phyloP scores from a whole-genome alignment of 805 yeast species.

The Debaryomyces tyrocola region DNA sequence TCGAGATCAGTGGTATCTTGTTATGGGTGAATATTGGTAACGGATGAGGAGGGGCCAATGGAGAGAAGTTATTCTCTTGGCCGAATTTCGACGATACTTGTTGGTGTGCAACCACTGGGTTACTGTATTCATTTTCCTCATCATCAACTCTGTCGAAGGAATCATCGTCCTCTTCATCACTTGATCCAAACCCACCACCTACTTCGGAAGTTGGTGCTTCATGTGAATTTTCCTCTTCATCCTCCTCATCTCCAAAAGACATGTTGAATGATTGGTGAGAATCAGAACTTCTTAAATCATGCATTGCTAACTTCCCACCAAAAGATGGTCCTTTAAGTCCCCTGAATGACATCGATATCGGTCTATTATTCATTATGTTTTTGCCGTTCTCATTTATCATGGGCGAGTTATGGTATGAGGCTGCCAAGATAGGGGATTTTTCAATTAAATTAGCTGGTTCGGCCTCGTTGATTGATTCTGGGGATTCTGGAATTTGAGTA shows the following conservation, averaged over 20 bases:
- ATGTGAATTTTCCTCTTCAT: slow-evolving; percentile 3
- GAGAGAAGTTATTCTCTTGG: background rate
- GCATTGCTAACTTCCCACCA: slow-evolving; percentile 31
- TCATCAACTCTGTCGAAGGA: slow-evolving; percentile 14
- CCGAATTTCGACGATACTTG: background rate
- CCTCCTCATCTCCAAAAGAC: slow-evolving; percentile 33
- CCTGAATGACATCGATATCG: slow-evolving; percentile 56
- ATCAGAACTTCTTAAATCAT: slow-evolving; percentile 31
- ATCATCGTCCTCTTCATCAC: slow-evolving; percentile 24
- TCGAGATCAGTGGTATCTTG: slow-evolving; percentile 30
- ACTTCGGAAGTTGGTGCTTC: slow-evolving; percentile 28
- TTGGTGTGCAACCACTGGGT: slow-evolving; percentile 2
- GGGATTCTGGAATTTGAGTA: slow-evolving; percentile 6
- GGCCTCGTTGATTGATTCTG: slow-evolving; percentile 6
- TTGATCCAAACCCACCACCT: slow-evolving; percentile 39
- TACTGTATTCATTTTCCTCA: slow-evolving; percentile 6
- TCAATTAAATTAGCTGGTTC: slow-evolving; percentile 5
- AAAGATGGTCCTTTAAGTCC: slow-evolving; percentile 64
- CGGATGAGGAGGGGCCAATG: slow-evolving; percentile 15
- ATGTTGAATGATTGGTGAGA: slow-evolving; percentile 43
- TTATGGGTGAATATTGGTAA: slow-evolving; percentile 27
- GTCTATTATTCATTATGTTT: slow-evolving; percentile 22
- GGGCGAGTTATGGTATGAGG: slow-evolving; percentile 13
- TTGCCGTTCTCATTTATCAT: slow-evolving; percentile 6
- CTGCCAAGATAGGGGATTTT: slow-evolving; percentile 21